These are phyloP conservation scores for Pestalotiopsis fici DNA, from an alignment of 2,329 filamentous ascomycete species.

Conservation along the genomic window DNA sequence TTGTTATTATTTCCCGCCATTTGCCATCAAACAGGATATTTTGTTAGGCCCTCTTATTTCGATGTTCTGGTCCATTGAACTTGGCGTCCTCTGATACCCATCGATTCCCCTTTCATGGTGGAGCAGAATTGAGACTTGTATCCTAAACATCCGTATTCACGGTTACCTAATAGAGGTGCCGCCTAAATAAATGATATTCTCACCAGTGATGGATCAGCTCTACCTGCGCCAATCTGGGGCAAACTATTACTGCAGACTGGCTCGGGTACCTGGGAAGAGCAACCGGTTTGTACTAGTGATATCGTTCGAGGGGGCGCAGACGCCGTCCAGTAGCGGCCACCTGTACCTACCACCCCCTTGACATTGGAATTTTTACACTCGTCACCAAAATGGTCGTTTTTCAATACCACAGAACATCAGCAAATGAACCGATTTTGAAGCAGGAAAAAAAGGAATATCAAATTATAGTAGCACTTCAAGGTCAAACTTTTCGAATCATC, in stretches of 20 bases:
- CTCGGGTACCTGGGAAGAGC: slow-evolving; percentile 7
- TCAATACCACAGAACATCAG: too few relatives aligned
- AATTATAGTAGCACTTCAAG: too few relatives aligned
- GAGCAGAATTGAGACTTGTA: background rate
- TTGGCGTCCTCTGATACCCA: slow-evolving; percentile 1
- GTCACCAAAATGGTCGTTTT: too few relatives aligned
- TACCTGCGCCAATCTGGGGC: slow-evolving; percentile 5
- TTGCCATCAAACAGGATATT: background rate
- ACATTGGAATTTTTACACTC: too few relatives aligned
- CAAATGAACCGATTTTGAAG: too few relatives aligned
- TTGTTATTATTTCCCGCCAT: background rate
- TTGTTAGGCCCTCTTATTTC: background rate
- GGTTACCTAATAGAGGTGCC: background rate
- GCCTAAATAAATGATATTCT: background rate
- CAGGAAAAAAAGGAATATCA: too few relatives aligned
- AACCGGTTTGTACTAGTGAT: background rate
- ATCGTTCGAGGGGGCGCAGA: slow-evolving; percentile 5
- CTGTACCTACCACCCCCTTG: too few relatives aligned
- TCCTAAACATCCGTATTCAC: background rate
- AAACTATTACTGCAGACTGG: background rate
- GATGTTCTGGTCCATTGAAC: slow-evolving; percentile 2
- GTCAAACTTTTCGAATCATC: too few relatives aligned
- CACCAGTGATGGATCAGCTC: slow-evolving; percentile 2
- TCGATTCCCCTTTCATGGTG: slow-evolving; percentile 1
- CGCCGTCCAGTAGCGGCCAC: background rate